A percentile compares a stretch with the other conserved stretches of the same genome.
These are phyloP conservation scores for Meyerozyma guilliermondii DNA, from an alignment of 1,139 yeast genomes.

Conservation along the genomic window DNA sequence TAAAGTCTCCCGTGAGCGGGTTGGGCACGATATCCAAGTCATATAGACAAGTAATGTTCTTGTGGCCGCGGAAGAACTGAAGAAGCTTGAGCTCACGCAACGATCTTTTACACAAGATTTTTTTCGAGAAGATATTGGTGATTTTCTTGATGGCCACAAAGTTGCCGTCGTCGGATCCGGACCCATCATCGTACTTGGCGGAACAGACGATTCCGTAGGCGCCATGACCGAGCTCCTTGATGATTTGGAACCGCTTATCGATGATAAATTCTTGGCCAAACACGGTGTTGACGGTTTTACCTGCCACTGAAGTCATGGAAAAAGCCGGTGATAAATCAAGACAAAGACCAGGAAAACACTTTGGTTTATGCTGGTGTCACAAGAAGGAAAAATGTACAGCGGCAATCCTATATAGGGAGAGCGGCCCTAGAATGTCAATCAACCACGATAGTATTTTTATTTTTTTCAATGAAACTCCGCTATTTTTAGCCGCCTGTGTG, in stretches of 20 bases:
- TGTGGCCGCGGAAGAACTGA: slow-evolving; percentile 88
- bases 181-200: slow-evolving; percentile 77
- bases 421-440: not conserved
- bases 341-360: too few species aligned
- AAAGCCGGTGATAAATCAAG: too few species aligned
- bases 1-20: slow-evolving; percentile 62
- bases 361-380: not conserved
- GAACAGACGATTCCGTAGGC: slow-evolving; percentile 97
- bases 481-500: not conserved
- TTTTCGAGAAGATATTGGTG: slow-evolving; percentile 84
- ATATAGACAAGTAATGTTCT: slow-evolving; percentile 87
- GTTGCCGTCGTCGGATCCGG: slow-evolving; percentile 24
- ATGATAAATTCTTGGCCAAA: slow-evolving; percentile 88
- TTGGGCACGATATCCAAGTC: slow-evolving; percentile 90
- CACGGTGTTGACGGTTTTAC: slow-evolving; percentile 47
- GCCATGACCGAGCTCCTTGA: slow-evolving; percentile 92
- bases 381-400: not conserved
- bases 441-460: not conserved
- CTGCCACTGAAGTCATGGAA: not conserved
- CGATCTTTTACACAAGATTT: slow-evolving; percentile 84
- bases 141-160: slow-evolving; percentile 90
- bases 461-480: not conserved
- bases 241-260: slow-evolving; percentile 77
- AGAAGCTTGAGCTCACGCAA: slow-evolving; percentile 81
- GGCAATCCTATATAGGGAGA: not conserved